Evolutionary conservation across 2,329 filamentous ascomycete species (phyloP), one percentile per base, ranked within the genome.

Genomic region (Botrytis byssoidea): DNA sequence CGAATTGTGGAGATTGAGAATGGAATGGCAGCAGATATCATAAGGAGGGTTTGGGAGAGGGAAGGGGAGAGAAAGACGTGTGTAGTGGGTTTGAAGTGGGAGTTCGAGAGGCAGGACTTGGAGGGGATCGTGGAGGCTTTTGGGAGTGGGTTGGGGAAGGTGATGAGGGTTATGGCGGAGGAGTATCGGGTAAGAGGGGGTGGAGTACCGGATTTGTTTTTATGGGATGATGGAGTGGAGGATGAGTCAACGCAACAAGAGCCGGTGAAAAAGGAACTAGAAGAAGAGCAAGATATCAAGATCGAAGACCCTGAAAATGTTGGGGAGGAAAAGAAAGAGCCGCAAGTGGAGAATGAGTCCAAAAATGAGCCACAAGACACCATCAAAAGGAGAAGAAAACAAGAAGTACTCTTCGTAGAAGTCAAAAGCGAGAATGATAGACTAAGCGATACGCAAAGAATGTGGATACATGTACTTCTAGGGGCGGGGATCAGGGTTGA

Each of bases 391-490:
- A 8, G 44, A 48, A 68, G 70, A 71, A 78, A 78, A 72, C 76
- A 76, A 68, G 75, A 76, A 51, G 76, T 80, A 59, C 51, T 77
- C 61, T 81, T 81, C 69, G 77, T 75, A 73, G 76, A 77, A 71
- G 79, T 81, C 76, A 79, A 81, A 80, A 77, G 84, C 77, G 91
- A 90, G 81, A 98, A 97, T 83, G 96, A 99, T 85, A 90, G 94
- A 57, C 85, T 99, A 79, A 98, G 95, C 83, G 96, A 99, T 85
- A 97, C 95, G 29, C 96, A 99, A 84, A 86, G 96, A 78, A 87
- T 99, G 77, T 99, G 96, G 96, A 97, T 98, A 79, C 93, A 98
- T 85, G 94, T 98, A 12, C 86, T 99, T 71, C 92, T 91, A 12
- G 91, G 92, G 1, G 94, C 95, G 1, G 95, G 96, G 3, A 88